Percentiles rank a stretch among this genome's conserved stretches.
Evolutionary conservation across 352 stramenopile genomes (phyloP).

Genomic region (Phytophthora pluvialis): DNA sequence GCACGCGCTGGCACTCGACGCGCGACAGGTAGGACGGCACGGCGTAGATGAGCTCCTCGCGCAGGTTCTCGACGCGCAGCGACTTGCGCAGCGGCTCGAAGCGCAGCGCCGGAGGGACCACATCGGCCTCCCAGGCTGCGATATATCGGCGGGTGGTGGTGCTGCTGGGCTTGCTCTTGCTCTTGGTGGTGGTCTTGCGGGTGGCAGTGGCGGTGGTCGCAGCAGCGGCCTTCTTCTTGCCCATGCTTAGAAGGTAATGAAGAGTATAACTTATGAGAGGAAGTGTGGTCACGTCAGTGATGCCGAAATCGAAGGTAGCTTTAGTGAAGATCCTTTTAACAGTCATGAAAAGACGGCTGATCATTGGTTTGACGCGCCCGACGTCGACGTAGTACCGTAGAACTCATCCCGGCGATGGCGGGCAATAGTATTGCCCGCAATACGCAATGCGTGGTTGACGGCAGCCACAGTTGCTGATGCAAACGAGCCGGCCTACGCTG

Average conservation of each 20-base stretch:
- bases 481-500: not conserved
- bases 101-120: conserved; percentile 48
- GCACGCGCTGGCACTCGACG: conserved; percentile 64
- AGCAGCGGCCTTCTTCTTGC: conserved; percentile 24
- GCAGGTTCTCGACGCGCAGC: conserved; percentile 46
- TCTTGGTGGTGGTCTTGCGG: conserved; percentile 19
- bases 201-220: not conserved
- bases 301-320: not conserved
- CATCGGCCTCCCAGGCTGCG: conserved; percentile 32
- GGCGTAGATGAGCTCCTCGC: conserved; percentile 71
- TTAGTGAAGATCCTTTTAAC: not conserved
- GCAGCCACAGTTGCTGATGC: not conserved
- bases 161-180: conserved; percentile 28
- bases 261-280: not conserved
- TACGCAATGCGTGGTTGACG: conserved; percentile 3
- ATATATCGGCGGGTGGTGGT: conserved; percentile 19
- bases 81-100: conserved; percentile 48
- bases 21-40: conserved; percentile 70
- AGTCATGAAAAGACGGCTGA: not conserved
- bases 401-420: conserved; percentile 11
- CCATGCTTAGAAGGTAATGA: conserved; percentile 16
- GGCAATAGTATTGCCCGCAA: not conserved
- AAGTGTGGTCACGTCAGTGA: not conserved
- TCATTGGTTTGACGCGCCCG: conserved; percentile 19
- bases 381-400: not conserved